Conservation (phyloP, 1,139 yeast species). For the Geotrichum siamense region DNA sequence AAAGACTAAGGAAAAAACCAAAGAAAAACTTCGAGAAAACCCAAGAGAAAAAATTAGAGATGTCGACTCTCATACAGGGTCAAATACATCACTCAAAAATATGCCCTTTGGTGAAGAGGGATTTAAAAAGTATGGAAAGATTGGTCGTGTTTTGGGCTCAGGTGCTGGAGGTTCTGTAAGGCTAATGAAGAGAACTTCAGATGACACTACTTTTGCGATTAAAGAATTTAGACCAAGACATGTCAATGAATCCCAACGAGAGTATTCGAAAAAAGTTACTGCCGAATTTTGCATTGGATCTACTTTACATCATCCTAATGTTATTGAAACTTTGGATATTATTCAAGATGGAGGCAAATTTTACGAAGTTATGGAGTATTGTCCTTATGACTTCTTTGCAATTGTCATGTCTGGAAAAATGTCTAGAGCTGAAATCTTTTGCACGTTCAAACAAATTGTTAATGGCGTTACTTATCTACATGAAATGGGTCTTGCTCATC, state of each 20-base stretch:
- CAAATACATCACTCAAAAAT: conserved; percentile 22
- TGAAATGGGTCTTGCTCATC: conserved; percentile 82
- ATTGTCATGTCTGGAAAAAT: conserved; percentile 95
- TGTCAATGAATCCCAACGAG: conserved; percentile 75
- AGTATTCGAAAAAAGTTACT: conserved; percentile 90
- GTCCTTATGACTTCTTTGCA: conserved; percentile 93
- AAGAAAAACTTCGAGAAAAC: conserved; percentile 8
- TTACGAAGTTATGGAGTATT: conserved; percentile 95
- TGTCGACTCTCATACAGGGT: conserved; percentile 15
- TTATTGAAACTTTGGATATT: conserved; percentile 88
- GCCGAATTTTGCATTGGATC: conserved; percentile 98
- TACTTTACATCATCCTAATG: conserved; percentile 86
- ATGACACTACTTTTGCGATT: conserved; percentile 84
- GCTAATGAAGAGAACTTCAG: conserved; percentile 71
- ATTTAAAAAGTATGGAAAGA: conserved; percentile 72
- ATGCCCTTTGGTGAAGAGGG: conserved; percentile 39
- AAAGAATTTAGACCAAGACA: conserved; percentile 89
- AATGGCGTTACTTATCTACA: conserved; percentile 83
- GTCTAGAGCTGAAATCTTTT: conserved; percentile 76
- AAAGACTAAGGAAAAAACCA: conserved; percentile 15
- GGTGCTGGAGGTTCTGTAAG: conserved; percentile 99
- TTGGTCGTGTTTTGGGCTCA: conserved; percentile 86
- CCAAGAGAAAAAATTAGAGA: not conserved
- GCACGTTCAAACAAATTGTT: conserved; percentile 81
- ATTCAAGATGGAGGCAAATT: conserved; percentile 79